phyloP scores from a whole-genome alignment of 192 early-diverging fungal species.

The Mortierella alpina region DNA sequence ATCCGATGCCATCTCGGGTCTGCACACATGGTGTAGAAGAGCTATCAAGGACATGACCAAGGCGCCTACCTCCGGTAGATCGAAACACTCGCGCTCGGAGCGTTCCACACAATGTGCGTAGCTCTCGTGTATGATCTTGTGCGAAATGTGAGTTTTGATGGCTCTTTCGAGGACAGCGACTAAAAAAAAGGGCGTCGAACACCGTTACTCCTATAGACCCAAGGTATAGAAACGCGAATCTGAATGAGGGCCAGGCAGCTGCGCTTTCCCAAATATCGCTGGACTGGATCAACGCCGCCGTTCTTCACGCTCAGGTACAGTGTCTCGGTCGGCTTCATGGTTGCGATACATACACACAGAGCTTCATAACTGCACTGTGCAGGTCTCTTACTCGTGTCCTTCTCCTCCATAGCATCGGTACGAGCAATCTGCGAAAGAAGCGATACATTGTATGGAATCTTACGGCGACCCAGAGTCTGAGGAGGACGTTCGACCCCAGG shows the following conservation, averaged over 20 bases:
- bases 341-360: not conserved
- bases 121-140: not conserved
- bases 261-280: slow-evolving; percentile 39
- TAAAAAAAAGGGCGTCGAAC: not conserved
- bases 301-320: slow-evolving; percentile 31
- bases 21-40: slow-evolving; percentile 52
- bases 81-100: slow-evolving; percentile 38
- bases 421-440: slow-evolving; percentile 33
- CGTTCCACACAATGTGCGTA: slow-evolving; percentile 39
- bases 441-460: slow-evolving; percentile 11
- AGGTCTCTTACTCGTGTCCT: not conserved
- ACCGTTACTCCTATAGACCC: slow-evolving; percentile 14
- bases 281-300: slow-evolving; percentile 48
- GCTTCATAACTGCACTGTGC: not conserved
- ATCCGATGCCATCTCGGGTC: slow-evolving; percentile 51
- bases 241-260: slow-evolving; percentile 34
- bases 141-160: no score
- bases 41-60: slow-evolving; percentile 50
- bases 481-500: slow-evolving; percentile 14
- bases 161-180: no score
- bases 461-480: not conserved
- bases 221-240: slow-evolving; percentile 31
- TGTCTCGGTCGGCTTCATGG: not conserved
- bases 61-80: slow-evolving; percentile 22
- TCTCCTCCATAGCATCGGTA: slow-evolving; percentile 24